Evolutionary conservation across 345 rosid species (phyloP), one percentile per base, ranked within the genome.

Genomic region (Gossypium turneri): DNA sequence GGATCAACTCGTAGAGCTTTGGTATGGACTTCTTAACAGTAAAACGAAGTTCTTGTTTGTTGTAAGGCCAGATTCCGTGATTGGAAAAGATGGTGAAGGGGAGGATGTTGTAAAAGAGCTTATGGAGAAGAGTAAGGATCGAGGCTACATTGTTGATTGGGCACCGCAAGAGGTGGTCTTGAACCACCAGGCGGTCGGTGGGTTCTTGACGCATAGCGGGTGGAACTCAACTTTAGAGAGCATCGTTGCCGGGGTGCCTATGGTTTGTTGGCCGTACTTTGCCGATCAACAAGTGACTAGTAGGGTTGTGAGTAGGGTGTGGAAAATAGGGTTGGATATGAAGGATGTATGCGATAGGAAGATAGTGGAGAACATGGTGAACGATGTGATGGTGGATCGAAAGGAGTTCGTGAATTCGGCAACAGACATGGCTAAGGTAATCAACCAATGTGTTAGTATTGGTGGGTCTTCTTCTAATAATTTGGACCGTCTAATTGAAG

Each of bases 221-320:
- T 88, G 97, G 95, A 93, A 93, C 82, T 93, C 97, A 2, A 91
- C 91, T 0, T 12, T 91, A 75, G 98, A 94, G 78, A 86, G 90
- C 72, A 57, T 88, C 1, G 81, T 75, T 0, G 84, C 84, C 0
- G 92, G 94, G 0, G 89, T 89, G 70, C 97, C 96, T 0, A 89
- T 92, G 97, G 79, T 90, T 43, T 87, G 96, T 27, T 90, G 91
- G 89, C 94, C 97, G 16, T 82, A 63, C 51, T 79, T 80, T 20
- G 86, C 82, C 56, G 98, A 92, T 20, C 97, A 92, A 72, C 81
- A 77, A 25, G 29, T 85, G 57, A 94, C 90, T 51, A 85, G 94
- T 9, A 81, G 96, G 78, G 81, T 79, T 44, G 82, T 83, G 22
- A 73, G 89, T 22, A 84, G 83, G 24, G 87, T 81, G 0, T 94